These are phyloP conservation scores for Takashimella tepidaria DNA, from an alignment of 1,284 basidiomycete genomes.

Conservation along the genomic window DNA sequence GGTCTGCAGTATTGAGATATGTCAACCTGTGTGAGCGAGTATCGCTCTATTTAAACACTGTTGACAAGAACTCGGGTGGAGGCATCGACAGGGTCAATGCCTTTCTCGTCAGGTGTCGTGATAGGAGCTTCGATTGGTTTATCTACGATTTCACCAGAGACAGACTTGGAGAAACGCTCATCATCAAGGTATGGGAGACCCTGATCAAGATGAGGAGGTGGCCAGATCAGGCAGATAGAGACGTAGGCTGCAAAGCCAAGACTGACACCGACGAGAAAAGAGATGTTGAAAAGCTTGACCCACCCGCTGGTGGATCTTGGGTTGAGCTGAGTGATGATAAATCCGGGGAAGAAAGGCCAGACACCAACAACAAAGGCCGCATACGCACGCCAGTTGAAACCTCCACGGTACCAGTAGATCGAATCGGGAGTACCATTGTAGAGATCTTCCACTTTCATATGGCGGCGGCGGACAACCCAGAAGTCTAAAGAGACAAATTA, in stretches of 20 bases:
- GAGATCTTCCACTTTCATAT: conserved; percentile 40
- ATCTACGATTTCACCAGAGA: background rate
- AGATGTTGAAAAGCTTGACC: conserved; percentile 28
- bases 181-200: conserved; percentile 10
- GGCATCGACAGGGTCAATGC: background rate
- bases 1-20: too few species aligned
- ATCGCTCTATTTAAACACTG: background rate
- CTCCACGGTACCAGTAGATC: conserved; percentile 30
- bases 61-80: background rate
- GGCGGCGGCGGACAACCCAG: conserved; percentile 43
- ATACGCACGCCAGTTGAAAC: conserved; percentile 29
- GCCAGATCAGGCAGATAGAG: conserved; percentile 14
- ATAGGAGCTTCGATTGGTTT: background rate
- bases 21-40: too few species aligned
- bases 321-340: conserved; percentile 20
- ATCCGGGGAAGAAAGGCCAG: conserved; percentile 23
- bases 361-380: conserved; percentile 18
- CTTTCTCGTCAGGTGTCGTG: background rate
- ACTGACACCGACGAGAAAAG: conserved; percentile 23
- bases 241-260: conserved; percentile 15
- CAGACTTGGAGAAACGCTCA: conserved; percentile 1
- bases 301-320: conserved; percentile 13
- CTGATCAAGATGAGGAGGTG: conserved; percentile 14
- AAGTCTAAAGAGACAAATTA: conserved; percentile 46
- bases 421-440: conserved; percentile 17